Evolutionary conservation across 352 stramenopile species (phyloP).

Genomic region (Aphanomyces stellatus): DNA sequence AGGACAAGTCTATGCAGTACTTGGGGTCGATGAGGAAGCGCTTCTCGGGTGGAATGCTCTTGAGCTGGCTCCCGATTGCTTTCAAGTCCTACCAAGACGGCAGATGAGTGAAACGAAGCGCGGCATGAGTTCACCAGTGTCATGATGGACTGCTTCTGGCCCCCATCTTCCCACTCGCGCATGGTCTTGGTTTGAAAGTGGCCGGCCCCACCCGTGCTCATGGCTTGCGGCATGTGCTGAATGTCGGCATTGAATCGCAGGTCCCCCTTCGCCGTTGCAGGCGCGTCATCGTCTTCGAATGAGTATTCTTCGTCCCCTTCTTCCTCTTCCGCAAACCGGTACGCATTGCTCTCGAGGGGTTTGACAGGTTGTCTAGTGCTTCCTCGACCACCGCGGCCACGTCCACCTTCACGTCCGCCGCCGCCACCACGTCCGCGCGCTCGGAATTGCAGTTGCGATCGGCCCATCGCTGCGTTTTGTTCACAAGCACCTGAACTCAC

Average conservation of each 20-base stretch:
- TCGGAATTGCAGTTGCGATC: slow-evolving; percentile 63
- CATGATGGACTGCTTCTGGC: slow-evolving; percentile 24
- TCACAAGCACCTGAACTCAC: background rate
- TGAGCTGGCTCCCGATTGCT: slow-evolving; percentile 53
- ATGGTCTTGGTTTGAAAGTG: slow-evolving; percentile 25
- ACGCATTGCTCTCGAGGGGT: slow-evolving; percentile 62
- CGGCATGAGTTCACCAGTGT: slow-evolving; percentile 32
- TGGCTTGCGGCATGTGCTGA: background rate
- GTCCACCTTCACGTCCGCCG: slow-evolving; percentile 1
- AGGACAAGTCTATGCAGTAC: slow-evolving; percentile 47
- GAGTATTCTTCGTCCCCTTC: slow-evolving; percentile 39
- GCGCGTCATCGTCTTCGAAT: slow-evolving; percentile 46
- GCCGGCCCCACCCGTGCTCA: slow-evolving; percentile 2
- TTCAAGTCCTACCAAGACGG: slow-evolving; percentile 40
- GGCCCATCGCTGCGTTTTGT: slow-evolving; percentile 35
- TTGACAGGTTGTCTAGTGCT: slow-evolving; percentile 17
- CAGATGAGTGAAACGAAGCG: slow-evolving; percentile 1
- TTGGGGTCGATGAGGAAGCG: slow-evolving; percentile 66
- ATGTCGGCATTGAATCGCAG: slow-evolving; percentile 19
- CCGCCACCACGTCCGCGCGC: slow-evolving; percentile 31
- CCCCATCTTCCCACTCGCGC: slow-evolving; percentile 51
- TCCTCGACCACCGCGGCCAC: slow-evolving; percentile 10
- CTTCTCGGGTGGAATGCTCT: slow-evolving; percentile 32
- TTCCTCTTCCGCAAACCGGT: slow-evolving; percentile 51
- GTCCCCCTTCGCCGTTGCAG: background rate